Conservation (phyloP, 2,329 filamentous ascomycete genomes). For the Xylaria sp. region DNA sequence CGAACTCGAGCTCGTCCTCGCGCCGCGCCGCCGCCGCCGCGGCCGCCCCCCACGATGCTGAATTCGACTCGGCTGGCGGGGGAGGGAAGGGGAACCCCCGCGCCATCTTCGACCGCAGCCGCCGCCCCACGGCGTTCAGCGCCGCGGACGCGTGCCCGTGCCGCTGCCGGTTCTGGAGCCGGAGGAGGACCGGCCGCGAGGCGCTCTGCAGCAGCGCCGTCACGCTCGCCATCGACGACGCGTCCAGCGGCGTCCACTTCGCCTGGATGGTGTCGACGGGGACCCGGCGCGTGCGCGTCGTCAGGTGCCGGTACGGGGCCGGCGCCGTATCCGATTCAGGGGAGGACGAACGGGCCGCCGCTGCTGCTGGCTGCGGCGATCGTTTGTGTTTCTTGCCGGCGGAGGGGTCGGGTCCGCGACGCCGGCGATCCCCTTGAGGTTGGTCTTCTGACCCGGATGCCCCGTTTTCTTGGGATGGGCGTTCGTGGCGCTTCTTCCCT, state of each 20-base stretch:
- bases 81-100: constrained; percentile 70
- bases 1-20: constrained; percentile 66
- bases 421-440: constrained; percentile 2
- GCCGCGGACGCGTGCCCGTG: constrained; percentile 58
- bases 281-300: constrained; percentile 54
- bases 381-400: constrained; percentile 11
- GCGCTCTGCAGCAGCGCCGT: constrained; percentile 59
- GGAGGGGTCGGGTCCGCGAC: constrained; percentile 8
- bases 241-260: constrained; percentile 66
- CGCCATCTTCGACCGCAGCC: constrained; percentile 59
- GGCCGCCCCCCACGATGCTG: no score
- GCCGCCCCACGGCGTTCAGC: constrained; percentile 57
- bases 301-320: constrained; percentile 53
- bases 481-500: constrained; percentile 11
- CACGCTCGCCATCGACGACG: constrained; percentile 58
- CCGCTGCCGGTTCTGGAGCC: constrained; percentile 51
- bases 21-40: constrained; percentile 49
- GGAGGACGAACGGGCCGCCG: constrained; percentile 27
- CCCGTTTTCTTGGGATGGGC: constrained; percentile 14
- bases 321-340: constrained; percentile 31
- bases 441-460: constrained; percentile 12
- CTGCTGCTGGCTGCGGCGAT: constrained; percentile 14
- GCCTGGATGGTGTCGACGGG: constrained; percentile 67
- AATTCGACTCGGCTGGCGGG: no score
- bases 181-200: constrained; percentile 64